Evolutionary conservation across 768 basidiomycete genomes (phyloP), one percentile per base, ranked within the genome.

Genomic region (Lentinula sp.): DNA sequence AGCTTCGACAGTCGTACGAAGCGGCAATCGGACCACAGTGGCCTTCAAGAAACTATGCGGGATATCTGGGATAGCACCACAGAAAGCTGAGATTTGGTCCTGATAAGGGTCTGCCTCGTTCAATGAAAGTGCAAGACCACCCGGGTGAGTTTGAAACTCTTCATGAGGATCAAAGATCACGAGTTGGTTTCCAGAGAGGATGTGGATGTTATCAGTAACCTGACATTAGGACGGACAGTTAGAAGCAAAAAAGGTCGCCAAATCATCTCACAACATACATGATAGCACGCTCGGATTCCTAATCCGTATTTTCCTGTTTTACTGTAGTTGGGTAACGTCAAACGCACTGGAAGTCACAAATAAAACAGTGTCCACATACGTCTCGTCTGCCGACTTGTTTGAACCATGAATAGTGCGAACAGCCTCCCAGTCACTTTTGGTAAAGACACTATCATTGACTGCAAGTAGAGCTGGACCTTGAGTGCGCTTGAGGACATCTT

Each of bases 221-320:
- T 74, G 7, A 43, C 37, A 51, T 8, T 3, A 18, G 18, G 28
- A 28, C 48, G n/a, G 18, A 28, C 35, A 6, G 7, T 35, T 53
- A 5, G 33, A 23, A 4, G 39, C n/a, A 37, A 20, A 7, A 13
- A 10, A 13, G 18, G 28, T n/a, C 28, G 3, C 28, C 1, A 39
- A 39, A 39, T 43, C 20, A 61, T 8, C 6, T 48, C 32, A 36
- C 16, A 39, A 61, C 69, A 7, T 62, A 72, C 72, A 57, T 74
- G 72, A 59, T 72, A 74, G 48, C 67, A 67, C 1, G 72, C 66
- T 2, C 72, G 66, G 33, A 71, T 69, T 2, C 72, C 72, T n/a
- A 72, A 61, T 4, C 71, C 72, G 48, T 71, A 72, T 57, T 73
- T 74, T 7, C 72, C 72, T 12, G 67, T 70, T 67, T 71, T 71